Percentiles rank a stretch among this genome's conserved stretches.
These are phyloP conservation scores for Botryotinia calthae DNA, from an alignment of 2,329 filamentous ascomycete species.

Conservation along the genomic window DNA sequence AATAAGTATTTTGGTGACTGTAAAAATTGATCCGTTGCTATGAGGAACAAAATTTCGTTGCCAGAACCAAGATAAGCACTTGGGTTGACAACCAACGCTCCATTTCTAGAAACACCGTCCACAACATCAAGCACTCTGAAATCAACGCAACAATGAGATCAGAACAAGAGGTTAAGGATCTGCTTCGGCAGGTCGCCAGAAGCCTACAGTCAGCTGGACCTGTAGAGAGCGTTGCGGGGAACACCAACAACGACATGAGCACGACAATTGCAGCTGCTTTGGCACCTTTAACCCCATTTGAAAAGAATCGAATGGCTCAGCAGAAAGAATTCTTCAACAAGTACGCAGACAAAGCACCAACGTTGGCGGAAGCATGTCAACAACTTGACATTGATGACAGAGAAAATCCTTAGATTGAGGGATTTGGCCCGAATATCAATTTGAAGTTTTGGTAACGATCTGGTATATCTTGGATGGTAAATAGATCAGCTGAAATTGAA, in stretches of 20 bases:
- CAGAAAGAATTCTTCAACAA: fast-evolving
- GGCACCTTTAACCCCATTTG: neutral
- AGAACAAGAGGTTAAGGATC: neutral
- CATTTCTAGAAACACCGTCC: neutral
- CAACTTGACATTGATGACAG: neutral
- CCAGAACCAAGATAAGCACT: no score
- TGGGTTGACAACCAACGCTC: neutral
- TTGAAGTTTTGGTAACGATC: neutral
- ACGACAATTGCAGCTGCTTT: neutral
- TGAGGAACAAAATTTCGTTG: no score
- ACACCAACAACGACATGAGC: neutral
- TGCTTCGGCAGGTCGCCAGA: neutral
- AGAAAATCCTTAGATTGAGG: fast-evolving
- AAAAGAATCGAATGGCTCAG: neutral
- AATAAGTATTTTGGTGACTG: no score
- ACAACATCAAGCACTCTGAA: neutral
- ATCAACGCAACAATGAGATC: neutral
- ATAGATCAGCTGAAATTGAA: neutral
- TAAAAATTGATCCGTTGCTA: no score
- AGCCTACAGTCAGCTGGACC: neutral
- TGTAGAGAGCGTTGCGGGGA: neutral
- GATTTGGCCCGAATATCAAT: no score
- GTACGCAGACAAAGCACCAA: neutral
- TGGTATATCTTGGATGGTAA: neutral
- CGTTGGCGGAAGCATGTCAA: neutral